A percentile compares a stretch with the other conserved stretches of the same genome.
These are phyloP conservation scores for Pleurotus citrinopileatus DNA, from an alignment of 768 basidiomycete genomes.

Conservation along the genomic window DNA sequence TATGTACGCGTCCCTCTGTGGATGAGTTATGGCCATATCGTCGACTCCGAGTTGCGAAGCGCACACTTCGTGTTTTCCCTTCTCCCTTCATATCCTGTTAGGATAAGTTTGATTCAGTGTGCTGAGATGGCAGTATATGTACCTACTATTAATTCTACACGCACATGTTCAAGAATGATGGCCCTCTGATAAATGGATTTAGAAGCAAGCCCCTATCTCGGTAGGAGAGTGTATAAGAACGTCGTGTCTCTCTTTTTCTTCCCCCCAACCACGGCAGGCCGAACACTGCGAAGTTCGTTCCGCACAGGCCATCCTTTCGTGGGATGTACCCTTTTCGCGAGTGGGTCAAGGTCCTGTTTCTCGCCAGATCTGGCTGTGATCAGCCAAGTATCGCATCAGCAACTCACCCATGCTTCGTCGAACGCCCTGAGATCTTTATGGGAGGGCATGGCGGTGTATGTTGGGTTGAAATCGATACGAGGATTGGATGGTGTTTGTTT, in stretches of 20 bases:
- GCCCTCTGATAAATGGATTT: no score
- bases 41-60: no score
- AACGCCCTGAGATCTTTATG: slow-evolving; percentile 38
- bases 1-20: no score
- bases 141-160: no score
- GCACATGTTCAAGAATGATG: no score
- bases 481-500: slow-evolving; percentile 42
- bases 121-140: no score
- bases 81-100: no score
- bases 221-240: no score
- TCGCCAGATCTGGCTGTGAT: slow-evolving; percentile 60
- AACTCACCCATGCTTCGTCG: slow-evolving; percentile 35
- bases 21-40: no score
- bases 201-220: no score
- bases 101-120: no score
- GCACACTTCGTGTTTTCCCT: no score
- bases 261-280: slow-evolving; percentile 8
- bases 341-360: slow-evolving; percentile 79
- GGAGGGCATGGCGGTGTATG: slow-evolving; percentile 30
- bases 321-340: slow-evolving; percentile 42
- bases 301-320: slow-evolving; percentile 38
- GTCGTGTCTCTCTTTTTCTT: slow-evolving; percentile 10
- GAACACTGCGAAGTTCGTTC: slow-evolving; percentile 70
- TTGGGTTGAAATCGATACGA: slow-evolving; percentile 52
- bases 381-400: slow-evolving; percentile 66